Evolutionary conservation across 257 asterid species (phyloP).

Genomic region (Leonotis leonurus): DNA sequence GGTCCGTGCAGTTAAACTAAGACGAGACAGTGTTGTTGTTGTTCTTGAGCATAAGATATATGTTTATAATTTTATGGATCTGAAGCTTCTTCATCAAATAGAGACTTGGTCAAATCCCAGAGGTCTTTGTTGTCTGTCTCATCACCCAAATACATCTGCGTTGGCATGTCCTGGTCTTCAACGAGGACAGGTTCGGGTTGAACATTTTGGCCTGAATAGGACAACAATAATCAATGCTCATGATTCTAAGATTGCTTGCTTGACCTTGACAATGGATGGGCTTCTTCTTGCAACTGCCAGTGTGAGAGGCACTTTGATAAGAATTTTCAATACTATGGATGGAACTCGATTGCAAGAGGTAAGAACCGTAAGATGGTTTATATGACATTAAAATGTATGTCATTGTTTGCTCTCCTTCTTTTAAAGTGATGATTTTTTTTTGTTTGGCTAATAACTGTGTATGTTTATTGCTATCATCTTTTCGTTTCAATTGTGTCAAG

Average conservation of each 20-base stretch:
- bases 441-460: not conserved
- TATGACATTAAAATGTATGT: not conserved
- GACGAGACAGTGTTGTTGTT: conserved; percentile 78
- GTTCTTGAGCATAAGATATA: conserved; percentile 92
- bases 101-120: conserved; percentile 75
- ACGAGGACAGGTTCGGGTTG: conserved; percentile 85
- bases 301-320: conserved; percentile 76
- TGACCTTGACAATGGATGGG: conserved; percentile 83
- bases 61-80: conserved; percentile 74
- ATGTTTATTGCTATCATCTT: not conserved
- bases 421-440: conserved; percentile 1
- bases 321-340: conserved; percentile 95
- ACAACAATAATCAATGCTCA: conserved; percentile 74
- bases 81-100: conserved; percentile 89
- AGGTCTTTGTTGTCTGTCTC: conserved; percentile 92
- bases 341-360: conserved; percentile 96
- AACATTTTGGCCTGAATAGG: conserved; percentile 82
- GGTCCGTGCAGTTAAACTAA: conserved; percentile 75
- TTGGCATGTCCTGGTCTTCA: conserved; percentile 83
- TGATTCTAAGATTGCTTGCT: conserved; percentile 76
- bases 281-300: conserved; percentile 95
- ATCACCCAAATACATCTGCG: conserved; percentile 63
- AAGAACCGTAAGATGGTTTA: conserved; percentile 34
- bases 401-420: not conserved
- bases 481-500: not conserved